Base-by-base conservation (phyloP, 805 yeast genomes). In the Teunomyces stri region DNA sequence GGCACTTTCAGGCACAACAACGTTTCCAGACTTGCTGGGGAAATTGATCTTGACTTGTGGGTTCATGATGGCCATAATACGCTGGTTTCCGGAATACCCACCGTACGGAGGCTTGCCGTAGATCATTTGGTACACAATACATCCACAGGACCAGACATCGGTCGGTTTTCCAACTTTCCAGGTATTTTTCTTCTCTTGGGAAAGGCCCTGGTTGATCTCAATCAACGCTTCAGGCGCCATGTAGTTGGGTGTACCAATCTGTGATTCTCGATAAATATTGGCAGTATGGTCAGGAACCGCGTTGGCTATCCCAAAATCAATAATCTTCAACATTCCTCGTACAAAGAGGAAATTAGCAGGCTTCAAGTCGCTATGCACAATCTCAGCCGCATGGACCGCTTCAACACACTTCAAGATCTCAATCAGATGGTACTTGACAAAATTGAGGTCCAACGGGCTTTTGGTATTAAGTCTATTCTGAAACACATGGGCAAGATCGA, bases 111-210 rank as follows among this genome's bases (percentile, higher is more conserved):
- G 92, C 51, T 78, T 78, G 0, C 97, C 97, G 58, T 94, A 95
- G 6, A 91, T 79, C 96, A 94, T 89, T 64, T 94, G 98, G 66
- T 90, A 92, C 0, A 94, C 73, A 3, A 94, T 92, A 64, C 98
- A 90, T 0, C 99, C 99, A 67, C 96, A 87, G 16, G 98, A 90
- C 99, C 99, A 94, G 12, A 94, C 84, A 68, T 94, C 99, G 1
- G 97, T 87, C 0, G 98, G 96, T 57, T 84, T 85, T 1, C 98
- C 97, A 9, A 91, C 96, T 64, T 81, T 87, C 92, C 85, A 69
- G 31, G 80, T 67, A 48, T 56, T 61, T 42, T 56, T 60, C 20
- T 51, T 60, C 16, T 51, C 48, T 16, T n/a, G 20, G 47, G 59
- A 63, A 34, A 61, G 58, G 5, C 61, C 48, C 28, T 67, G 71